Base-by-base conservation (phyloP, 2,329 filamentous ascomycete genomes). In the Aspergillus sp. region DNA sequence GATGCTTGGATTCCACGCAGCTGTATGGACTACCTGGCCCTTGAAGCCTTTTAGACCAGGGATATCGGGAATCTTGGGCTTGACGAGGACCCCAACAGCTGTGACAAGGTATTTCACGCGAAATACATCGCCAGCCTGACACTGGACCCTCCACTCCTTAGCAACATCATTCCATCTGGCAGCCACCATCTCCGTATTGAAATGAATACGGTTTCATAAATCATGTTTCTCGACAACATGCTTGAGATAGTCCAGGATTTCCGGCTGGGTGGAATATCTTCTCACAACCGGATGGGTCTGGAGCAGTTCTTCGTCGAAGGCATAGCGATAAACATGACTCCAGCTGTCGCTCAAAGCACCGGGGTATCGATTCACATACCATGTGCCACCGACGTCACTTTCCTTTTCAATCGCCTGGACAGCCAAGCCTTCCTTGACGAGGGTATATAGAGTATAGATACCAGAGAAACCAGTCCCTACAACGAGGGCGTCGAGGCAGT, bases 11-110 rank as follows among this genome's bases (percentile, higher is more conserved):
- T 82, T 77, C 84, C 84, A 88, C 32, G 77, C 71, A 0, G 83
- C 80, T 0, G 81, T 82, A 66, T 88, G 85, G 25, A 85, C 74
- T 7, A 85, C 72, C 9, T 72, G 68, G 8, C 85, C 85, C 51
- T 78, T 70, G 73, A 85, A 88, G n/a, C 72, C 74, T 2, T 79
- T 65, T 0, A 83, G 62, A 0, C 85, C 85, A 0, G 80, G 77
- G 21, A 87, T 80, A 17, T 79, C 76, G 1, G 85, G 85, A 78
- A 80, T 83, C 55, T 77, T 74, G 72, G 78, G 83, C 62, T 81
- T 80, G 65, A 58, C 56, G 2, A 68, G 59, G 3, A 65, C 4
- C 1, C 69, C 69, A 5, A 67, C 21, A 3, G 64, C 64, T 1
- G 47, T 64, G n/a, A 70, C 25, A 2, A 71, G 45, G 38, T 65